These are phyloP conservation scores for Fagopyrum tataricum DNA, from an alignment of 148 eudicot genomes.

Conservation along the genomic window DNA sequence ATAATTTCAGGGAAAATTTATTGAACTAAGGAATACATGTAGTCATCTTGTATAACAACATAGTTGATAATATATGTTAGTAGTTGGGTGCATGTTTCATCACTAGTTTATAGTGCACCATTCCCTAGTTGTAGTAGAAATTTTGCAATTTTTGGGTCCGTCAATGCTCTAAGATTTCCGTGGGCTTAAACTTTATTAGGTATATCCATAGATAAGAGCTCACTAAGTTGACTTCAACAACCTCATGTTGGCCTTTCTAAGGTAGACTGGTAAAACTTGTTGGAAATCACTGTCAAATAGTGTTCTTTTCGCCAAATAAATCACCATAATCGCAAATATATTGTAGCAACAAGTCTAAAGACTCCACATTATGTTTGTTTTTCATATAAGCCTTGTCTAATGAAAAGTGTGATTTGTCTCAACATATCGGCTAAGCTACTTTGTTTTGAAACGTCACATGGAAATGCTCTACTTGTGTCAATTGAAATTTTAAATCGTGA, in stretches of 20 bases:
- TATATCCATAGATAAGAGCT: neutral
- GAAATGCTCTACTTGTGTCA: neutral
- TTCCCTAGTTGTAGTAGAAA: too few species aligned
- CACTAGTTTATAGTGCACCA: too few species aligned
- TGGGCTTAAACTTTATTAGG: neutral
- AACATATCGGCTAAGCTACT: neutral
- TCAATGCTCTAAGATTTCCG: too few species aligned
- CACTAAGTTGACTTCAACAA: neutral
- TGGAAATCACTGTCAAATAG: neutral
- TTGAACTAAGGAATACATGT: too few species aligned
- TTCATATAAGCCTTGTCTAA: neutral
- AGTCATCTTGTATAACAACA: too few species aligned
- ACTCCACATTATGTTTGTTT: neutral
- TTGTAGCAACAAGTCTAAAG: neutral
- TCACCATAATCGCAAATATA: neutral
- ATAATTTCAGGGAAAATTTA: too few species aligned
- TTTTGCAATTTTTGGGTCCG: too few species aligned
- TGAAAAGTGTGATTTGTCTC: neutral
- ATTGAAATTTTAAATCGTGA: neutral
- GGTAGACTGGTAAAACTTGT: neutral
- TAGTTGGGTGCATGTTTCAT: too few species aligned
- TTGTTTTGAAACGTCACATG: neutral
- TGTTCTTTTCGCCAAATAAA: neutral
- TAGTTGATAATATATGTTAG: too few species aligned
- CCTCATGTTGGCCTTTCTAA: neutral